phyloP scores from a whole-genome alignment of 805 yeast species.

The Tetrapisispora taiwanensis region DNA sequence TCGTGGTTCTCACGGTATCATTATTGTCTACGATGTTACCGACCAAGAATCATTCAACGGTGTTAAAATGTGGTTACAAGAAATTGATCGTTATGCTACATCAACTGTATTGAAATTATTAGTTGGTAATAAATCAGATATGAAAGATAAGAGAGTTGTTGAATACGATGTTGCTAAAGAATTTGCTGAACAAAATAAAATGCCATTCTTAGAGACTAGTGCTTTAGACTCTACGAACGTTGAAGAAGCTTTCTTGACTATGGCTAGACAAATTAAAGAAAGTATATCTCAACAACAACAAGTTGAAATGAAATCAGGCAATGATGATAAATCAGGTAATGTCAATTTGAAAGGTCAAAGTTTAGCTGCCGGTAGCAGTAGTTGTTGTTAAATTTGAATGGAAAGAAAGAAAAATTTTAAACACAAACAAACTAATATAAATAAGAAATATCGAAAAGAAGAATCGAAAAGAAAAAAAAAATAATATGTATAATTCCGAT shows the following conservation, averaged over 20 bases:
- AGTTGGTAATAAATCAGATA: constrained; percentile 94
- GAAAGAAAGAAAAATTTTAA: background rate
- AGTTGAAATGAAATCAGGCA: constrained; percentile 29
- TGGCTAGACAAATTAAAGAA: constrained; percentile 97
- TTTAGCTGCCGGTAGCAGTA: constrained; percentile 34
- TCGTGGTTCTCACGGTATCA: constrained; percentile 98
- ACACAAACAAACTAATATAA: too few species aligned
- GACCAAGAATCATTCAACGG: constrained; percentile 94
- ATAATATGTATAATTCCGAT: too few species aligned
- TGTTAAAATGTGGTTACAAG: constrained; percentile 97
- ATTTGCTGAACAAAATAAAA: constrained; percentile 84
- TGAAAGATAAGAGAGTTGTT: constrained; percentile 87
- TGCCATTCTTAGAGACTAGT: constrained; percentile 92
- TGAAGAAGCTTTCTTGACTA: constrained; percentile 95
- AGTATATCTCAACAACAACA: constrained; percentile 62
- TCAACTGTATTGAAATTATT: constrained; percentile 92
- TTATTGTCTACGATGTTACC: constrained; percentile 94
- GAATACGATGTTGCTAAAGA: constrained; percentile 95
- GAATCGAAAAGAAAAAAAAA: background rate
- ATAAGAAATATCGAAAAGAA: too few species aligned
- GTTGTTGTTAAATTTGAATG: constrained; percentile 36
- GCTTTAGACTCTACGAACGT: constrained; percentile 94
- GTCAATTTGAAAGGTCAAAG: constrained; percentile 69
- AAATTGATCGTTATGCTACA: constrained; percentile 95
- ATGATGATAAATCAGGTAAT: constrained; percentile 36